A percentile compares a stretch with the other conserved stretches of the same genome.
Evolutionary conservation across 1,284 basidiomycete species (phyloP).

Genomic region (Macrocystidia cucumis): DNA sequence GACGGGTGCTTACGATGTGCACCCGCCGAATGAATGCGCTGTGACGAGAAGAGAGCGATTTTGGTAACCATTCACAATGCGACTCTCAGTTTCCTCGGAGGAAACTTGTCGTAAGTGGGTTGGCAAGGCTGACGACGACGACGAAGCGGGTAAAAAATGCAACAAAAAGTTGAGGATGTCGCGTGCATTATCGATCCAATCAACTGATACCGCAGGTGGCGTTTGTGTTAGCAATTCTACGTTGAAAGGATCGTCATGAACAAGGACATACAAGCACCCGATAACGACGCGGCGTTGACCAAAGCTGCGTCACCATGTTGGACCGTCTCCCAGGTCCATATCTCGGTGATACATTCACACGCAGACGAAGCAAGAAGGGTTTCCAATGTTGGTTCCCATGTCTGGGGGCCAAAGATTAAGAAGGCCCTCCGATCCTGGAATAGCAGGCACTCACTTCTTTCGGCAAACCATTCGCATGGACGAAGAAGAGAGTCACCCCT

Average conservation of each 20-base stretch:
- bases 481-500: slow-evolving; percentile 62
- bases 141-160: slow-evolving; percentile 44
- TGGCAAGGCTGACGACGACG: slow-evolving; percentile 29
- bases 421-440: neutral
- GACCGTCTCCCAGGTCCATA: slow-evolving; percentile 74
- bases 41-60: slow-evolving; percentile 51
- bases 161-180: slow-evolving; percentile 70
- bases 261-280: slow-evolving; percentile 41
- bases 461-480: slow-evolving; percentile 78
- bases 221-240: too few species aligned
- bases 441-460: slow-evolving; percentile 52
- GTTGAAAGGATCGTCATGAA: slow-evolving; percentile 1
- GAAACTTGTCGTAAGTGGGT: slow-evolving; percentile 42
- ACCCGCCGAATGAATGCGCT: slow-evolving; percentile 82
- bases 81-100: slow-evolving; percentile 26
- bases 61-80: slow-evolving; percentile 35
- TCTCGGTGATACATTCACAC: slow-evolving; percentile 48
- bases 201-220: too few species aligned
- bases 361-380: slow-evolving; percentile 34
- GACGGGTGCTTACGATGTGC: slow-evolving; percentile 45
- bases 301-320: slow-evolving; percentile 73
- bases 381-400: slow-evolving; percentile 58
- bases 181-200: slow-evolving; percentile 64
- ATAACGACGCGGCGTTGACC: slow-evolving; percentile 50
- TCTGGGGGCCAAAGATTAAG: slow-evolving; percentile 25